A percentile compares a stretch with the other conserved stretches of the same genome.
Evolutionary conservation across 371 early-diverging fungal species (phyloP).

Genomic region (Gilbertella persicaria): DNA sequence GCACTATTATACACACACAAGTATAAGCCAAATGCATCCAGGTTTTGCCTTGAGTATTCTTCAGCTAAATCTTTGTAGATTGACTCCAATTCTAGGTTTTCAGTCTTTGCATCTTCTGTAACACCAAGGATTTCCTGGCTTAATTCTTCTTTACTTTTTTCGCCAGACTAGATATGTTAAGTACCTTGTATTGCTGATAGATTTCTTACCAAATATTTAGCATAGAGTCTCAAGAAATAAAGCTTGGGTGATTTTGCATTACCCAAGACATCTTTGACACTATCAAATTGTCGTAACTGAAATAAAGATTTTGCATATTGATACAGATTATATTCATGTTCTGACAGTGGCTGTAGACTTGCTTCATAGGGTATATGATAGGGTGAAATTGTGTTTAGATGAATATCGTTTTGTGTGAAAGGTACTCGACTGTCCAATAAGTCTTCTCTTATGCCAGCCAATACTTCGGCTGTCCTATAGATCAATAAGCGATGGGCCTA

Average conservation of each 20-base stretch:
- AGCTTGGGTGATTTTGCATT: conserved; percentile 51
- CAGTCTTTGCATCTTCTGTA: conserved; percentile 42
- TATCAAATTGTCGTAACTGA: conserved; percentile 71
- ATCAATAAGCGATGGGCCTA: background rate
- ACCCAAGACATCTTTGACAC: conserved; percentile 54
- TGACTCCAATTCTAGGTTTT: conserved; percentile 51
- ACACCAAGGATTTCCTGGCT: conserved; percentile 58
- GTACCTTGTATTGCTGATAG: background rate
- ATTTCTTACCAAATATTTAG: conserved; percentile 60
- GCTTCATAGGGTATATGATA: conserved; percentile 26
- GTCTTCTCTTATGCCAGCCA: conserved; percentile 54
- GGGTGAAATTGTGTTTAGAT: conserved; percentile 5
- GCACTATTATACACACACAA: conserved; percentile 45
- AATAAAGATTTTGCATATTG: conserved; percentile 73
- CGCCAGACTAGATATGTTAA: conserved; percentile 50
- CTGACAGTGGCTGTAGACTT: conserved; percentile 25
- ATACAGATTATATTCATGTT: conserved; percentile 54
- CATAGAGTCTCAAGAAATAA: conserved; percentile 69
- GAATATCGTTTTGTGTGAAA: conserved; percentile 6
- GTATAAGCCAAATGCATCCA: conserved; percentile 73
- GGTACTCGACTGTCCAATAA: conserved; percentile 8
- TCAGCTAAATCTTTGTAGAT: conserved; percentile 52
- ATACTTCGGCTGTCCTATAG: conserved; percentile 70
- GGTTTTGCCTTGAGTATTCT: conserved; percentile 35
- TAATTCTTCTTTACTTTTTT: conserved; percentile 62